These are phyloP conservation scores for Eremothecium coryli DNA, from an alignment of 1,139 yeast species.

Conservation along the genomic window DNA sequence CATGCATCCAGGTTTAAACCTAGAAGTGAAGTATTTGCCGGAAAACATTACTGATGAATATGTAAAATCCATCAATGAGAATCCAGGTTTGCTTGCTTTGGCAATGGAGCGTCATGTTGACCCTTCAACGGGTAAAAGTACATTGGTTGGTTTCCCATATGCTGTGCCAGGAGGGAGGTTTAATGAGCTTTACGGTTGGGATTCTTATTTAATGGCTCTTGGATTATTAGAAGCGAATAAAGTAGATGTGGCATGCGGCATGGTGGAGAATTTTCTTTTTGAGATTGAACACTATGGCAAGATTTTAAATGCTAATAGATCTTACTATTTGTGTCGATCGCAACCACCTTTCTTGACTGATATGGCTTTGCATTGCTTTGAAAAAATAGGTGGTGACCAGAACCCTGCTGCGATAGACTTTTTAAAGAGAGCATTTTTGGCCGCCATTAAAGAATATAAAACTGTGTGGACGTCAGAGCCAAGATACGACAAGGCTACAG, in stretches of 20 bases:
- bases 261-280: constrained; percentile 87
- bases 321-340: constrained; percentile 83
- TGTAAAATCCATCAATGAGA: constrained; percentile 66
- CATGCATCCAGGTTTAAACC: constrained; percentile 45
- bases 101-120: constrained; percentile 50
- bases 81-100: constrained; percentile 80
- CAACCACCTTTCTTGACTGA: constrained; percentile 98
- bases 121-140: constrained; percentile 40
- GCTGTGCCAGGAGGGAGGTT: constrained; percentile 97
- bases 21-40: constrained; percentile 69
- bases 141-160: constrained; percentile 67
- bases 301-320: constrained; percentile 86
- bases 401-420: constrained; percentile 48
- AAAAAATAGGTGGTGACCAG: constrained; percentile 40
- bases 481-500: constrained; percentile 64
- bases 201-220: constrained; percentile 83
- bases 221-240: constrained; percentile 63
- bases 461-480: constrained; percentile 75
- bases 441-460: constrained; percentile 82
- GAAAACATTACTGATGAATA: constrained; percentile 53
- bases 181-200: constrained; percentile 97
- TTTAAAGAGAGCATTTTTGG: constrained; percentile 52
- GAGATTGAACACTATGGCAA: constrained; percentile 89
- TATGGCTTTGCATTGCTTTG: constrained; percentile 68
- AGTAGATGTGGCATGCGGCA: constrained; percentile 68